phyloP scores from a whole-genome alignment of 495 filamentous ascomycete genomes.

The Lepidopterella palustris region DNA sequence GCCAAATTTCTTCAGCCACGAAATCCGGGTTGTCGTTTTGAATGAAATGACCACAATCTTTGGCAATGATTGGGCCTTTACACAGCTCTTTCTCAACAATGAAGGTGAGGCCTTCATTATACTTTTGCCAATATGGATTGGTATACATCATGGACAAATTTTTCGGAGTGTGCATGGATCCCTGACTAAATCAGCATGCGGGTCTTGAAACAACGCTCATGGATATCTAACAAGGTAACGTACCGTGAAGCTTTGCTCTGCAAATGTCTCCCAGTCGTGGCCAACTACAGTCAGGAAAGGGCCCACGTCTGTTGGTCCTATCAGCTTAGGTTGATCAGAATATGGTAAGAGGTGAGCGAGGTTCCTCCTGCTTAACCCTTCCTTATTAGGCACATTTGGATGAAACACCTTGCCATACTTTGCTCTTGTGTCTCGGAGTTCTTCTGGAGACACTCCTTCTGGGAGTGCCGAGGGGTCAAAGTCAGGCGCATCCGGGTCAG shows the following conservation, averaged over 20 bases:
- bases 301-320: conserved; percentile 33
- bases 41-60: conserved; percentile 55
- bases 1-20: conserved; percentile 45
- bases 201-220: too few species aligned
- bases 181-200: background rate
- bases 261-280: conserved; percentile 56
- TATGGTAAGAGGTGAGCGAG: conserved; percentile 46
- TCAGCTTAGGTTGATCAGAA: conserved; percentile 44
- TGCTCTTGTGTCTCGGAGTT: conserved; percentile 42
- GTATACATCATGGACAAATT: conserved; percentile 45
- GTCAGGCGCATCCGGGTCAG: conserved; percentile 48
- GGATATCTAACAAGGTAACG: conserved; percentile 4
- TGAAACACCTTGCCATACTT: conserved; percentile 44
- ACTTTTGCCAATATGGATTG: conserved; percentile 50
- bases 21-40: conserved; percentile 55
- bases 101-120: conserved; percentile 49
- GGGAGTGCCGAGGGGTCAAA: conserved; percentile 45
- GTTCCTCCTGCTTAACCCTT: conserved; percentile 49
- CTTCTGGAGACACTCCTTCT: conserved; percentile 40
- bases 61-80: conserved; percentile 47
- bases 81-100: conserved; percentile 41
- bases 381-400: conserved; percentile 48
- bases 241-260: conserved; percentile 42
- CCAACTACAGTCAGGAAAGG: conserved; percentile 52
- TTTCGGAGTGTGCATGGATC: conserved; percentile 32